Evolutionary conservation across 371 early-diverging fungal genomes (phyloP), one percentile per base, ranked within the genome.

Genomic region (Coemansia sp.): DNA sequence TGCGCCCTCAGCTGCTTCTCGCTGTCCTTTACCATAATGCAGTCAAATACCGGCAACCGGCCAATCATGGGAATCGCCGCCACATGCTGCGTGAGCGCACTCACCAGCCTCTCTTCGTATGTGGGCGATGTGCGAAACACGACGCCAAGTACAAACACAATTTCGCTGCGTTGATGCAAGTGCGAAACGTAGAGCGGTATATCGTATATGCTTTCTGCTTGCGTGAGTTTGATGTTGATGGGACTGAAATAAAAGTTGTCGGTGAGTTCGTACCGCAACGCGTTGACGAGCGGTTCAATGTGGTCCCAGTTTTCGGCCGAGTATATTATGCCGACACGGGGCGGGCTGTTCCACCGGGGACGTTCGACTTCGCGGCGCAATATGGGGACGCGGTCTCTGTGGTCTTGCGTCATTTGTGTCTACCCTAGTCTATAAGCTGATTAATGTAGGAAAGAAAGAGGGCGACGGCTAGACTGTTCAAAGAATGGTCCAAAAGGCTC

Each of bases 121-220:
- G 26, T 16, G 5, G 74, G 68, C 14, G 68, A 55, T 14, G 28
- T 7, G 26, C 42, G 68, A 11, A 59, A 56, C 52, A 60, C 68
- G 5, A 72, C 74, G 40, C 77, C 77, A 4, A 75, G 47, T 7
- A 73, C 77, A 67, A 72, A 72, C 37, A 75, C 62, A 39, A 75
- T 50, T 7, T 75, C 68, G 59, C 68, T 61, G 62, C 73, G 68
- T 23, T 61, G 58, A 28, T 75, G 64, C 48, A 37, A n/a, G 37
- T 68, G 68, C 58, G 8, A 33, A 21, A 68, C 59, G 25, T 61
- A 68, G 25, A 57, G 26, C 6, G 77, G 65, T 11, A 75, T 64
- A 3, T 75, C 77, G 44, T 64, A 54, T 18, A 75, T 57, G 62
- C 65, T 57, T 42, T 75, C 72, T 26, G 64, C 18, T 56, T 75